phyloP scores from a whole-genome alignment of 2,329 filamentous ascomycete genomes.

The Aspergillus sp. region DNA sequence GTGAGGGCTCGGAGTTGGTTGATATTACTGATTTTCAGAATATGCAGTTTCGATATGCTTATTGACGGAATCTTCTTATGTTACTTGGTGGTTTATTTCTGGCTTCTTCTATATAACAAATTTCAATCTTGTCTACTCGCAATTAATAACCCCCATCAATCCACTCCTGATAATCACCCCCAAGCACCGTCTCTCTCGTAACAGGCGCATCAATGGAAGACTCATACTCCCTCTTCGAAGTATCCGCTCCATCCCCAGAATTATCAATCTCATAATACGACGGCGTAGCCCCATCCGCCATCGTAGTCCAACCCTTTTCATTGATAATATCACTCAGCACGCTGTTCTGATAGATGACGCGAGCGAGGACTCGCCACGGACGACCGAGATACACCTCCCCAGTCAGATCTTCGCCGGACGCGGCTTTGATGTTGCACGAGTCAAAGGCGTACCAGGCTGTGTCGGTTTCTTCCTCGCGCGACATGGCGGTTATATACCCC shows the following conservation, averaged over 20 bases:
- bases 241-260: constrained; percentile 16
- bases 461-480: constrained; percentile 18
- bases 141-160: constrained; percentile 10
- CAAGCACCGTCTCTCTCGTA: constrained; percentile 17
- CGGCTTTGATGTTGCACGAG: constrained; percentile 19
- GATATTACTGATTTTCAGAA: constrained; percentile 12
- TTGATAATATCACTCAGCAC: constrained; percentile 23
- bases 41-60: constrained; percentile 9
- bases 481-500: constrained; percentile 28
- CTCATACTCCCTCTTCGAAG: constrained; percentile 12
- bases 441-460: constrained; percentile 28
- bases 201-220: constrained; percentile 15
- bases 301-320: constrained; percentile 27
- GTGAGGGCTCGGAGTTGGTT: neutral
- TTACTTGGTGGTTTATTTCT: no score
- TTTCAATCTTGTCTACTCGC: neutral
- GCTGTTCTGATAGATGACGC: constrained; percentile 31
- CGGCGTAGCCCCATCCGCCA: constrained; percentile 26
- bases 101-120: neutral
- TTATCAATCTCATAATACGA: constrained; percentile 26
- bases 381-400: constrained; percentile 28
- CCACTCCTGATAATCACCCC: constrained; percentile 14
- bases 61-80: neutral
- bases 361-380: constrained; percentile 28
- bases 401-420: constrained; percentile 12